phyloP scores from a whole-genome alignment of 371 early-diverging fungal species.

The Mucor circinelloides region DNA sequence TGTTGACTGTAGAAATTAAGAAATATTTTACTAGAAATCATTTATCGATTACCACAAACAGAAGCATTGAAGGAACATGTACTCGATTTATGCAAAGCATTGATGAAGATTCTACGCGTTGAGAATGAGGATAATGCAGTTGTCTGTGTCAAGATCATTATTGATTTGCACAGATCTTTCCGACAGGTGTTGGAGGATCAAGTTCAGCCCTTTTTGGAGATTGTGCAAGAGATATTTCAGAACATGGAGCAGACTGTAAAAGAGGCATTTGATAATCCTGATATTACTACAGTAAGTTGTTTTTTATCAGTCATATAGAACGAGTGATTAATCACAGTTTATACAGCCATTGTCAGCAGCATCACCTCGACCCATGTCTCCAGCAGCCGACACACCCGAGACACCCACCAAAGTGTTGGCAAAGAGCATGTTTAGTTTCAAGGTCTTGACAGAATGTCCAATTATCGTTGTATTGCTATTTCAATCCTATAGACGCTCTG shows the following conservation, averaged over 20 bases:
- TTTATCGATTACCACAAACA: slow-evolving; percentile 90
- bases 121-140: slow-evolving; percentile 98
- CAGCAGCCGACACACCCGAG: slow-evolving; percentile 66
- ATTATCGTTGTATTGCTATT: slow-evolving; percentile 96
- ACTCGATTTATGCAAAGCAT: slow-evolving; percentile 57
- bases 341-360: slow-evolving; percentile 53
- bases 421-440: slow-evolving; percentile 87
- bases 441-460: slow-evolving; percentile 96
- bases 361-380: slow-evolving; percentile 82
- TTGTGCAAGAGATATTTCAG: slow-evolving; percentile 89
- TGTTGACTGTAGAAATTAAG: slow-evolving; percentile 83
- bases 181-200: slow-evolving; percentile 81
- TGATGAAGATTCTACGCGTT: slow-evolving; percentile 78
- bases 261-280: slow-evolving; percentile 76
- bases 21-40: slow-evolving; percentile 87
- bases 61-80: slow-evolving; percentile 73
- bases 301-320: not conserved
- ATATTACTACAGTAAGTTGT: slow-evolving; percentile 51
- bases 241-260: slow-evolving; percentile 87
- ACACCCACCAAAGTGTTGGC: slow-evolving; percentile 67
- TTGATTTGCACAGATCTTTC: slow-evolving; percentile 91
- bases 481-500: slow-evolving; percentile 82
- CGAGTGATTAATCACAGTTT: not conserved
- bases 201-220: slow-evolving; percentile 88
- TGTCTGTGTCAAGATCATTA: slow-evolving; percentile 89